Base-by-base conservation (phyloP, 441 rosid species). In the Syzygium malaccense region DNA sequence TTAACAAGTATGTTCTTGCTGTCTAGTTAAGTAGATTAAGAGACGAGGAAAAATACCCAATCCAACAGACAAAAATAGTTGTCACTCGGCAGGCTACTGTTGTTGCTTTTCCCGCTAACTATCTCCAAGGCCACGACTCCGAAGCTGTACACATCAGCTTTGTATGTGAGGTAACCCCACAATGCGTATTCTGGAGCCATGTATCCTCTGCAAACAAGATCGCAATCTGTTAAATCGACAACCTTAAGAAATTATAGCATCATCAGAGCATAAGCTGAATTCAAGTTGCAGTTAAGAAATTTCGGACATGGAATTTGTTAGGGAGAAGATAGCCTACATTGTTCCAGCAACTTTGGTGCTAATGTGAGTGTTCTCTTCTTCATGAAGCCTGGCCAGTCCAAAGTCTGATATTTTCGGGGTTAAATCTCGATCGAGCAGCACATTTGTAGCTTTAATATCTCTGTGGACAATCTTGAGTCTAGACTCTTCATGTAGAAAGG, bases 91-190 rank as follows among this genome's bases (percentile, higher is more conserved):
- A 86, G 33, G 54, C 41, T 56, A 75, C 55, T 26, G 49, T 80
- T 86, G n/a, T 88, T 88, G 85, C 54, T 86, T 66, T 78, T 86
- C 56, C 90, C 87, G 4, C 85, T 85, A 23, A 75, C 85, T n/a
- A 88, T 86, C 85, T 93, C 95, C 88, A 93, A 86, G 14, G 93
- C 92, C 90, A 92, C 87, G 7, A 93, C 89, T 7, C 95, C 93
- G 4, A 92, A 93, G 86, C 94, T 92, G 87, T 93, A 93, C 45
- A 93, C 93, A 45, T 93, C 94, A 51, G 93, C 93, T 85, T 93
- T 93, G 58, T 92, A 91, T 1, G 93, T 92, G 23, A 93, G 60
- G 2, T 91, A 89, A n/a, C 93, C 94, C 89, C 91, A 90, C 14
- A 91, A 17, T 53, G 91, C 93, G 90, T 93, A 93, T 89, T 93